These are phyloP conservation scores for Fusarium setosum DNA, from an alignment of 2,329 filamentous ascomycete species.

Conservation along the genomic window DNA sequence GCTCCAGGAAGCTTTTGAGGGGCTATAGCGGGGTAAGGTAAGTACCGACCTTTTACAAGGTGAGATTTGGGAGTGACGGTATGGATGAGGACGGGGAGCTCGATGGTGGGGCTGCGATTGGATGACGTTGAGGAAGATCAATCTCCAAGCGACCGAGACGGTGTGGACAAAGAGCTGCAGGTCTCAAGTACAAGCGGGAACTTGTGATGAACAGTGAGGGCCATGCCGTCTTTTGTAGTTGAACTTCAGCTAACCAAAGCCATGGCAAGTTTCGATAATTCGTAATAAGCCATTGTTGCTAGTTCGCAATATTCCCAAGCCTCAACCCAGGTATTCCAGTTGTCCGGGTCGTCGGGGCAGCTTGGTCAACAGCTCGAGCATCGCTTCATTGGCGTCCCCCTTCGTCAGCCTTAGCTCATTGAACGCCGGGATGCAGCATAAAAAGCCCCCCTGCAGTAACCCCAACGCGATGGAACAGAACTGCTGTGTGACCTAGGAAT, in stretches of 20 bases:
- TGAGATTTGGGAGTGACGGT: conserved; percentile 26
- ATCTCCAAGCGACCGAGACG: conserved; percentile 10
- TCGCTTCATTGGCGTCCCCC: conserved; percentile 8
- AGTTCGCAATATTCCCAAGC: background rate
- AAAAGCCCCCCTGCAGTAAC: conserved; percentile 1
- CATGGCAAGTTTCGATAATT: background rate
- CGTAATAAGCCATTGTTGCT: conserved; percentile 4
- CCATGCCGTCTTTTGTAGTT: background rate
- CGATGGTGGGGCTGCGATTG: conserved; percentile 42
- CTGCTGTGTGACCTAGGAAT: conserved; percentile 33
- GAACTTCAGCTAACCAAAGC: background rate
- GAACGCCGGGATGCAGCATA: conserved; percentile 12
- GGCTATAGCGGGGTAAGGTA: conserved; percentile 44
- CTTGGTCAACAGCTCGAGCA: background rate
- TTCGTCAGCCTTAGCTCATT: conserved; percentile 41
- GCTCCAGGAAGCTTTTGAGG: conserved; percentile 40
- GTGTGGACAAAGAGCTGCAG: conserved; percentile 13
- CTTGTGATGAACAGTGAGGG: background rate
- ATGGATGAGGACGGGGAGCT: conserved; percentile 24
- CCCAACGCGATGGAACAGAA: background rate
- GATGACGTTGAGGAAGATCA: conserved; percentile 44
- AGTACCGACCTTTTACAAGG: conserved; percentile 18
- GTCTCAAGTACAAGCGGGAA: conserved; percentile 14
- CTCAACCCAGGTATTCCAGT: conserved; percentile 1
- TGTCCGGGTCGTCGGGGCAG: conserved; percentile 18